Percentiles rank a stretch among this genome's conserved stretches.
phyloP scores from a whole-genome alignment of 1,139 yeast species.

The Yamadazyma songkhlaensis region DNA sequence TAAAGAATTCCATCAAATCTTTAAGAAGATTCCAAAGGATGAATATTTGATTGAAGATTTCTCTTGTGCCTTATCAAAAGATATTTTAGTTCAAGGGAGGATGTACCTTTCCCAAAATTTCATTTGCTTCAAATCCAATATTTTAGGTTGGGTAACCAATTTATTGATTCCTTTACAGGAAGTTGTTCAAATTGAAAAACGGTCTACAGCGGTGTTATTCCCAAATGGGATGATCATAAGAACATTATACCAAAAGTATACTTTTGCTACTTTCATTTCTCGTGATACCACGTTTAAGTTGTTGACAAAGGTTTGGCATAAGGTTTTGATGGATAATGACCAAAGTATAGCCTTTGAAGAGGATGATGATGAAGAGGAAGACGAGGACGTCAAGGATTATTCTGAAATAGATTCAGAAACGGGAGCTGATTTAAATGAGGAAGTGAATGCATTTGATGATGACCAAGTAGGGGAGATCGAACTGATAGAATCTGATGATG shows the following conservation, averaged over 20 bases:
- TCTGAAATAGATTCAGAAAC: conserved; percentile 1
- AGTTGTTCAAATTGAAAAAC: conserved; percentile 68
- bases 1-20: conserved; percentile 59
- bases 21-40: conserved; percentile 50
- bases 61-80: conserved; percentile 70
- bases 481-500: conserved; percentile 2
- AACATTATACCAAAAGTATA: conserved; percentile 67
- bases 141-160: conserved; percentile 72
- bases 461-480: conserved; percentile 10
- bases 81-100: conserved; percentile 70
- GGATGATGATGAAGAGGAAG: conserved; percentile 7
- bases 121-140: conserved; percentile 68
- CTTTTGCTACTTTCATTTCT: conserved; percentile 69
- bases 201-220: conserved; percentile 67
- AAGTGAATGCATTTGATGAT: conserved; percentile 6
- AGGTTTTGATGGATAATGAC: conserved; percentile 25
- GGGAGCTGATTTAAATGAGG: conserved; percentile 8
- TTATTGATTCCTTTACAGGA: conserved; percentile 65
- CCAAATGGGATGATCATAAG: conserved; percentile 74
- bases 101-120: conserved; percentile 59
- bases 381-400: neutral
- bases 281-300: conserved; percentile 65
- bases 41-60: conserved; percentile 64
- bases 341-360: conserved; percentile 8
- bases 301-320: conserved; percentile 62